Evolutionary conservation across 2,329 filamentous ascomycete genomes (phyloP).

Genomic region (Pseudopithomyces chartarum): DNA sequence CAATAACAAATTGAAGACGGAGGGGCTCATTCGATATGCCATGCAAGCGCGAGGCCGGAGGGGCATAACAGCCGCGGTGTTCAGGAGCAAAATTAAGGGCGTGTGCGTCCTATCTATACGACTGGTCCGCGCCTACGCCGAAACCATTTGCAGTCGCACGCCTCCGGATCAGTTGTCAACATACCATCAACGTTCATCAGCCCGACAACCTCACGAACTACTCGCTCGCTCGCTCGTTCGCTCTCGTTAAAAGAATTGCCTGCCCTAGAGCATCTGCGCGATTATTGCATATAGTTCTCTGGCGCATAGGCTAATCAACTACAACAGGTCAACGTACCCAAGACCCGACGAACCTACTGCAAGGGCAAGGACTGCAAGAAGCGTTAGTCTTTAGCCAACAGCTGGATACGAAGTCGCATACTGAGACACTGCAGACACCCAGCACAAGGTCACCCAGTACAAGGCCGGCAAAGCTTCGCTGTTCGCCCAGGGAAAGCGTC

Average conservation of each 20-base stretch:
- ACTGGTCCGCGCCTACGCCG: not conserved
- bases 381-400: conserved; percentile 39
- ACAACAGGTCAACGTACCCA: conserved; percentile 91
- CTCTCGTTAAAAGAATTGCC: conserved; percentile 10
- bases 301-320: conserved; percentile 22
- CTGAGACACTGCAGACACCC: conserved; percentile 56
- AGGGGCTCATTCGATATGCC: not conserved
- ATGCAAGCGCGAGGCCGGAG: not conserved
- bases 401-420: conserved; percentile 15
- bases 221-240: conserved; percentile 18
- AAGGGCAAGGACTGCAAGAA: conserved; percentile 89
- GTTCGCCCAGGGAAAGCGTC: conserved; percentile 98
- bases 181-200: not conserved
- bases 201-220: not conserved
- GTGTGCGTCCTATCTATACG: not conserved
- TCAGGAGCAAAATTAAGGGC: not conserved
- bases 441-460: conserved; percentile 95
- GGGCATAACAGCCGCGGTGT: not conserved
- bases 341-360: conserved; percentile 97
- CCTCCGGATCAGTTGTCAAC: not conserved
- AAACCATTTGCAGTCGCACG: not conserved
- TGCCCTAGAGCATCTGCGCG: conserved; percentile 12
- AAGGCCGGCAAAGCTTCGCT: conserved; percentile 96
- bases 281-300: not conserved
- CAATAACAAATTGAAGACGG: not conserved